These are phyloP conservation scores for Polysphondylium violaceum DNA, from an alignment of 78 protist species.

Conservation along the genomic window DNA sequence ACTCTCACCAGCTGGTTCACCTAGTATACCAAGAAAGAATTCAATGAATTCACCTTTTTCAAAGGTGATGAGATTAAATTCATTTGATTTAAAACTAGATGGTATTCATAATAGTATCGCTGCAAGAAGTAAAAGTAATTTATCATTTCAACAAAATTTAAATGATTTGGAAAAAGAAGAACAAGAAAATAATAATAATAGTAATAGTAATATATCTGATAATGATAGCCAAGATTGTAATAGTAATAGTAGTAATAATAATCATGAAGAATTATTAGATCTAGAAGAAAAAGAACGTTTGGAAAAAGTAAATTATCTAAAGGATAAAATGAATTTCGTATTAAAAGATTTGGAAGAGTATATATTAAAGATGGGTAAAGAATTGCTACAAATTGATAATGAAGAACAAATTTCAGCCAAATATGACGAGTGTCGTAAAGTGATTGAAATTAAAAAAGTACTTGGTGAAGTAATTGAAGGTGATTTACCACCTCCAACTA, in stretches of 20 bases:
- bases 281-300: slow-evolving; percentile 45
- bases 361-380: slow-evolving; percentile 4
- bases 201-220: not conserved
- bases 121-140: not conserved
- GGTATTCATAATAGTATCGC: not conserved
- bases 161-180: not conserved
- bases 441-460: slow-evolving; percentile 45
- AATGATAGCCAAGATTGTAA: not conserved
- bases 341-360: slow-evolving; percentile 8
- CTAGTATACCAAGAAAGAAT: slow-evolving; percentile 57
- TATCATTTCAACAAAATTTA: slow-evolving; percentile 21
- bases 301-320: slow-evolving; percentile 13
- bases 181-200: not conserved
- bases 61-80: slow-evolving; percentile 14
- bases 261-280: slow-evolving; percentile 26
- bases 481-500: slow-evolving; percentile 18
- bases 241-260: slow-evolving; percentile 43
- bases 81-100: not conserved
- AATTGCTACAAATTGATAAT: not conserved
- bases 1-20: slow-evolving; percentile 63
- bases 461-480: slow-evolving; percentile 55
- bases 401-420: slow-evolving; percentile 50
- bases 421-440: slow-evolving; percentile 72
- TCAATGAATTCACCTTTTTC: slow-evolving; percentile 31
- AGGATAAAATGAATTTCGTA: slow-evolving; percentile 33